Evolutionary conservation across 2,329 filamentous ascomycete species (phyloP).

Genomic region (Ceratocystis papillata): DNA sequence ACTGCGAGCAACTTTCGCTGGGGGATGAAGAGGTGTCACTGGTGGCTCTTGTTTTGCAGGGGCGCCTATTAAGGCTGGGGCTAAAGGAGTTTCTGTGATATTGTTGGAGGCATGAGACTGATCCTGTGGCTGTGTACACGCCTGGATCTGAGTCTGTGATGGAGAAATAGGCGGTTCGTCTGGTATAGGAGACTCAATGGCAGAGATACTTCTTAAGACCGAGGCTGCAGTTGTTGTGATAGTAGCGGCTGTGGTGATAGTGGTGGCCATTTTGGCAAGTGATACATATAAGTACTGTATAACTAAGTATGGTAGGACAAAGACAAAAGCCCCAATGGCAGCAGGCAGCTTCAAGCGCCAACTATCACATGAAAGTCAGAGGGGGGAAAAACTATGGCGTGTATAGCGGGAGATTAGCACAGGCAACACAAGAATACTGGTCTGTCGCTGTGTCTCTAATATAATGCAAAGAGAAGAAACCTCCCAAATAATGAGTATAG

Average conservation of each 20-base stretch:
- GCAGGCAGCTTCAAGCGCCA: not conserved
- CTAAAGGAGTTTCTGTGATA: not conserved
- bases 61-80: not conserved
- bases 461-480: no score
- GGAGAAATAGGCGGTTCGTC: not conserved
- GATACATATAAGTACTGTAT: not conserved
- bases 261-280: constrained; percentile 4
- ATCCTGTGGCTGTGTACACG: not conserved
- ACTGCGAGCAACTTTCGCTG: not conserved
- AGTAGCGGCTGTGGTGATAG: not conserved
- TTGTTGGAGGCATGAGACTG: not conserved
- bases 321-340: constrained; percentile 7
- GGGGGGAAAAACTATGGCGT: not conserved
- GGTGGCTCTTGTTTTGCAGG: not conserved
- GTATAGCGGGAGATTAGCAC: not conserved
- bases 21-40: not conserved
- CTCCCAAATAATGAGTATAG: no score
- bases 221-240: not conserved
- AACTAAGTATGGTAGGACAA: not conserved
- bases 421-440: not conserved
- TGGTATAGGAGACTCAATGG: not conserved
- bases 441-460: no score
- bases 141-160: not conserved
- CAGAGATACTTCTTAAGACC: not conserved
- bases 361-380: constrained; percentile 7